Evolutionary conservation across 1,139 yeast genomes (phyloP), one percentile per base, ranked within the genome.

Genomic region (Tardiomyces depauwii): DNA sequence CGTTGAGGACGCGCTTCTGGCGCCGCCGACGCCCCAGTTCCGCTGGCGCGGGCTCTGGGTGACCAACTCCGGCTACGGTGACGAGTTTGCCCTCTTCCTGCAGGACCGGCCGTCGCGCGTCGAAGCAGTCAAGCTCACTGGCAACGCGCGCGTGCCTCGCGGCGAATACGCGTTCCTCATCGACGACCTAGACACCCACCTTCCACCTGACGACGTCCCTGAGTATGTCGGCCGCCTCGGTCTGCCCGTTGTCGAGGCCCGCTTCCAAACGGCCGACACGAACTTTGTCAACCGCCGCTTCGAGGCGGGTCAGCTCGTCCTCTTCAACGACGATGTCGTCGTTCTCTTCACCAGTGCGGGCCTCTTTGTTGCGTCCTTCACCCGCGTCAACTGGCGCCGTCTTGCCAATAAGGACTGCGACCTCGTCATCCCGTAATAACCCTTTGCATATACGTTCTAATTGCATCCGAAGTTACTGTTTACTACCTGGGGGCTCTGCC

Each of bases 41-140:
- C 38, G 23, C 12, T 30, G 30, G 23, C 19, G 33, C 25, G 43
- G 43, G 2, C 11, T 41, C 14, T 41, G 43, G 43, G 18, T 41
- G 9, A 32, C 33, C 18, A 18, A 18, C 10, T 10, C 10, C 18
- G 42, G 12, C 18, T 21, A 25, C 4, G 32, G 42, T 4, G 32
- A 25, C 10, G 42, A 40, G 19, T 25, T 40, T 16, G 13, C 19
- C 9, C 33, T 40, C 33, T 40, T 40, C 7, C 13, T 14, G 13
- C 42, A 40, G 18, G 10, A 13, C 10, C 11, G 19, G 12, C 12
- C 19, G 9, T 11, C 13, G 16, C 32, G 30, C 13, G 10, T 41
- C 11, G 25, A 27, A n/a, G 43, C 39, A 3, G 25, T 19, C 2
- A 41, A 41, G 39, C 23, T 41, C n/a, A 41, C 43, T 10, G 43